These are phyloP conservation scores for Penicillium sp. DNA, from an alignment of 2,329 filamentous ascomycete species.

Conservation along the genomic window DNA sequence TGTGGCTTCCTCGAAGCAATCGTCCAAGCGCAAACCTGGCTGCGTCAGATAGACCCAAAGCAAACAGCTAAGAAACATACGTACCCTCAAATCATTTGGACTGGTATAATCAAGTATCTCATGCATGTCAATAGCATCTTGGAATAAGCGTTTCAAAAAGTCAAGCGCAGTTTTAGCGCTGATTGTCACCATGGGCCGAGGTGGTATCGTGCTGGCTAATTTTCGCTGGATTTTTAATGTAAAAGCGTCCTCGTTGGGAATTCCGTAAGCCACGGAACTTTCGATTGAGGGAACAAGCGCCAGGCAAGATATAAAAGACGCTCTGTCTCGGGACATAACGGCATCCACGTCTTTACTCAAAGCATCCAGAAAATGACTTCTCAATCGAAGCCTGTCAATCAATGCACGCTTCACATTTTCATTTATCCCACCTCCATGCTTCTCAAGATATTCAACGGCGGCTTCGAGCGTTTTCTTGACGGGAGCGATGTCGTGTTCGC, in stretches of 20 bases:
- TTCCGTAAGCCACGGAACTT: slow-evolving; percentile 59
- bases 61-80: slow-evolving; percentile 23
- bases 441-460: slow-evolving; percentile 52
- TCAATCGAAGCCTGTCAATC: slow-evolving; percentile 60
- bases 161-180: slow-evolving; percentile 67
- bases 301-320: slow-evolving; percentile 31
- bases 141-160: slow-evolving; percentile 66
- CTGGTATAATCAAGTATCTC: slow-evolving; percentile 65
- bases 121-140: slow-evolving; percentile 66
- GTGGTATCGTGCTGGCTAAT: slow-evolving; percentile 88
- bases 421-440: slow-evolving; percentile 28
- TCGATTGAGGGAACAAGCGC: slow-evolving; percentile 53
- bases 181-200: slow-evolving; percentile 78
- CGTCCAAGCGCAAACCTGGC: slow-evolving; percentile 66
- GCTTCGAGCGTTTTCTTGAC: slow-evolving; percentile 54
- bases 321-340: slow-evolving; percentile 26
- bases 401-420: slow-evolving; percentile 53
- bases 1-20: slow-evolving; percentile 78
- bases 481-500: slow-evolving; percentile 55
- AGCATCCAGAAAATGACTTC: slow-evolving; percentile 48
- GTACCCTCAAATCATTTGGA: slow-evolving; percentile 66
- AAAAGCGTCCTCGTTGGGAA: slow-evolving; percentile 70
- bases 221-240: slow-evolving; percentile 87
- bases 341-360: slow-evolving; percentile 36
- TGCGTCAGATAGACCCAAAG: slow-evolving; percentile 2